phyloP scores from a whole-genome alignment of 805 yeast species.

The Lachancea quebecensis region DNA sequence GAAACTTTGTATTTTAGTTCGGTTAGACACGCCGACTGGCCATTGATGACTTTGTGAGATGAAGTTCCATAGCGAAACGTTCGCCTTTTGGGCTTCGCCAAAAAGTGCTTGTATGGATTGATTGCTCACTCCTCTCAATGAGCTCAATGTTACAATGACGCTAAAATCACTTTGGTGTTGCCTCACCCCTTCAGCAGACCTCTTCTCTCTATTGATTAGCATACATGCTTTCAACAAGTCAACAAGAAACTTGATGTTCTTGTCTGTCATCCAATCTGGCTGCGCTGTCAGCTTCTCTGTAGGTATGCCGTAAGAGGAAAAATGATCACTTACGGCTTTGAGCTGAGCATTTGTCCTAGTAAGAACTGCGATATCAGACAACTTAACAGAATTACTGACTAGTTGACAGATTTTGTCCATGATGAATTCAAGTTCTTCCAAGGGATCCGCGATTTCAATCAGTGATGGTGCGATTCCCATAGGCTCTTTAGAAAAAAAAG shows the following conservation, averaged over 20 bases:
- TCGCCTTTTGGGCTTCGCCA: constrained; percentile 7
- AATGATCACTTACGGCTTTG: constrained; percentile 32
- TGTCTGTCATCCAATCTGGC: constrained; percentile 45
- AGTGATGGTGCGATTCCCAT: constrained; percentile 15
- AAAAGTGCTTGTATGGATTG: constrained; percentile 20
- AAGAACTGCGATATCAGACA: constrained; percentile 45
- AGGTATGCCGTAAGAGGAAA: constrained; percentile 38
- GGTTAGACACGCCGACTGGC: constrained; percentile 14
- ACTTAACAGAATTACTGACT: constrained; percentile 20
- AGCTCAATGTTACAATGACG: constrained; percentile 20
- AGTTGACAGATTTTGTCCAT: constrained; percentile 19
- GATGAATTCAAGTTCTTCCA: constrained; percentile 20
- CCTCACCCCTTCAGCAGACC: neutral
- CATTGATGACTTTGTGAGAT: constrained; percentile 12
- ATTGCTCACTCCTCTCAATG: constrained; percentile 22
- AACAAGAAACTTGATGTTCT: constrained; percentile 34
- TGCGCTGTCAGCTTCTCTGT: constrained; percentile 38
- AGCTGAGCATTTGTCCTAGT: constrained; percentile 48
- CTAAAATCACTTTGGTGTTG: constrained; percentile 24
- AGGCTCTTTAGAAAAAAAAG: neutral
- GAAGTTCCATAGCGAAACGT: constrained; percentile 24
- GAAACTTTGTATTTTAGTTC: constrained; percentile 26
- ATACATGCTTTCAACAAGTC: constrained; percentile 40
- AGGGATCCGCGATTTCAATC: constrained; percentile 9
- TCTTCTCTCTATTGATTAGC: constrained; percentile 10